Base-by-base conservation (phyloP, 805 yeast species). In the Saccharomycopsis schoenii region DNA sequence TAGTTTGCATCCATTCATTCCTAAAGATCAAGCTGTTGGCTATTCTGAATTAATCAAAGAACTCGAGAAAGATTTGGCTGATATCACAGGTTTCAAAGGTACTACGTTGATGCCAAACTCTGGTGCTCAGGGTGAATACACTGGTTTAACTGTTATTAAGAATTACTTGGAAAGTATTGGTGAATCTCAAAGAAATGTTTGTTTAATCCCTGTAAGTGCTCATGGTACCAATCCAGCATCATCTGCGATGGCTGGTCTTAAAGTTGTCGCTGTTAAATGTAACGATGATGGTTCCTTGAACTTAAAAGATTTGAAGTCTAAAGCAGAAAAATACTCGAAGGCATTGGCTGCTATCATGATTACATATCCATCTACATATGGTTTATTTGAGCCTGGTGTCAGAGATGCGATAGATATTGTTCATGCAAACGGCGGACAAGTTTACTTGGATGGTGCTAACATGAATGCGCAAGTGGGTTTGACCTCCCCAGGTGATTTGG, bases 161-260 rank as follows among this genome's bases (percentile, higher is more conserved):
- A 82, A 87, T 43, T 94, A 89, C 71, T 82, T 88, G 67, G 82
- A 83, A 64, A 76, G 86, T 21, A 79, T 76, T 55, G 96, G 94
- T 51, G 86, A 91, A 70, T 73, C 79, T 17, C 76, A 84, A 62
- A 82, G 99, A 71, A 84, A 91, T 72, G 80, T 94, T 59, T 94
- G 97, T 74, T 79, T 94, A 70, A 94, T 94, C 68, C 99, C 99
- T 4, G 97, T 93, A 3, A 85, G 94, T 68, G 99, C 99, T 1
- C 99, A 94, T 70, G 99, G 99, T 62, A 94, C 99, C 17, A 94
- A 94, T 71, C 99, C 99, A 25, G 99, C 99, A 0, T 89, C 97
- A 55, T 98, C 99, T 19, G 89, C 97, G 19, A 94, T 94, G 97
- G 86, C 96, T 67, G 97, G 97, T 42, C 76, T 94, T 74, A 90